Percentiles rank a stretch among this genome's conserved stretches.
phyloP scores from a whole-genome alignment of 441 rosid genomes.

The Rhodomyrtus psidioides region DNA sequence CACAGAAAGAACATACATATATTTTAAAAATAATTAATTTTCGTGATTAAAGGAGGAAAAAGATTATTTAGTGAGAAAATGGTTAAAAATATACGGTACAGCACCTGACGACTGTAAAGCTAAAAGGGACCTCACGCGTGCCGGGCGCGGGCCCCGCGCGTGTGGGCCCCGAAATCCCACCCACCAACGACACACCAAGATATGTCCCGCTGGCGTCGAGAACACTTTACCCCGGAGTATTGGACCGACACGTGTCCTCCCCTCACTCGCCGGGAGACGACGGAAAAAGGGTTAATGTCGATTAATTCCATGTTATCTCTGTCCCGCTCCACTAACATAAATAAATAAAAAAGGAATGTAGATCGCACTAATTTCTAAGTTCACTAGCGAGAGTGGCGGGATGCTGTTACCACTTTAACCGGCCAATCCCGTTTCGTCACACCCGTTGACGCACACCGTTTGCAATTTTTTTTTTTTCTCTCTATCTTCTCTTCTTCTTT shows the following conservation, averaged over 20 bases:
- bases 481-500: not conserved
- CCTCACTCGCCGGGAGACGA: not conserved
- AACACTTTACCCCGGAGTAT: constrained; percentile 11
- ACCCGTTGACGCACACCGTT: constrained; percentile 15
- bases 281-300: not conserved
- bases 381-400: constrained; percentile 39
- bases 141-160: constrained; percentile 17
- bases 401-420: constrained; percentile 21
- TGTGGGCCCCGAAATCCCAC: constrained; percentile 21
- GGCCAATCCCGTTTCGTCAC: not conserved
- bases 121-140: constrained; percentile 29
- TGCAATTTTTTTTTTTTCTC: not conserved
- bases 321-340: not conserved
- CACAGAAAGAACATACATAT: not conserved
- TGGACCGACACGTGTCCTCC: not conserved
- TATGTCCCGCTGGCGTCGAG: constrained; percentile 29
- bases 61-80: not conserved
- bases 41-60: not conserved
- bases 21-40: not conserved
- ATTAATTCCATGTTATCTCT: not conserved
- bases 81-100: not conserved
- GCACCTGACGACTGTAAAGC: constrained; percentile 24
- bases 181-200: not conserved
- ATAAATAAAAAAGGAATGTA: not conserved
- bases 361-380: constrained; percentile 11